Percentiles rank a stretch among this genome's conserved stretches.
These are phyloP conservation scores for Tillandsia fasciculata DNA, from an alignment of 176 grass and related monocot genomes.

Conservation along the genomic window DNA sequence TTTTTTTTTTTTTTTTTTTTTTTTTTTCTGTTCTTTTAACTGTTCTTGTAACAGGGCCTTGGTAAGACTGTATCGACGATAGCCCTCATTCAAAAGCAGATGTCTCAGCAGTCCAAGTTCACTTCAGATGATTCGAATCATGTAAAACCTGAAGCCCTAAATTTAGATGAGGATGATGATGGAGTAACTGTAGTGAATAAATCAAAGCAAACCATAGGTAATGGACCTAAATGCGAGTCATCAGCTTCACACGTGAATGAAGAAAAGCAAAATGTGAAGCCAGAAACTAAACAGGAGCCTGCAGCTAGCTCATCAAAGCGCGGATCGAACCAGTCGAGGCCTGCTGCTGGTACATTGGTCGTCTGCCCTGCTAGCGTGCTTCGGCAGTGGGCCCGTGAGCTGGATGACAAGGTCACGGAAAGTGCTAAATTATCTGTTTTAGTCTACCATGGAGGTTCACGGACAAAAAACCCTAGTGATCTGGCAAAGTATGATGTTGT, in stretches of 20 bases:
- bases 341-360: constrained; percentile 86
- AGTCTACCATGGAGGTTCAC: constrained; percentile 90
- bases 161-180: constrained; percentile 82
- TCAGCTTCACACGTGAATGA: constrained; percentile 26
- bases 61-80: constrained; percentile 97
- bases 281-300: constrained; percentile 31
- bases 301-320: constrained; percentile 29
- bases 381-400: constrained; percentile 82
- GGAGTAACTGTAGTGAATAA: constrained; percentile 11
- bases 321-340: constrained; percentile 37
- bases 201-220: constrained; percentile 13
- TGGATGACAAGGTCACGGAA: constrained; percentile 61
- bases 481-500: constrained; percentile 91
- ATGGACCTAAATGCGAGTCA: constrained; percentile 18
- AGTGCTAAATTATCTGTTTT: constrained; percentile 72
- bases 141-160: constrained; percentile 74
- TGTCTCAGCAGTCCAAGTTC: constrained; percentile 66
- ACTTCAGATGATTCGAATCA: constrained; percentile 58
- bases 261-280: constrained; percentile 15
- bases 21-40: constrained; percentile 11
- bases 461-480: constrained; percentile 75
- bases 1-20: neutral
- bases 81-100: constrained; percentile 89
- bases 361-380: constrained; percentile 95
- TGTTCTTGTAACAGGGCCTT: constrained; percentile 65